phyloP scores from a whole-genome alignment of 495 filamentous ascomycete species.

The Letharia columbiana region DNA sequence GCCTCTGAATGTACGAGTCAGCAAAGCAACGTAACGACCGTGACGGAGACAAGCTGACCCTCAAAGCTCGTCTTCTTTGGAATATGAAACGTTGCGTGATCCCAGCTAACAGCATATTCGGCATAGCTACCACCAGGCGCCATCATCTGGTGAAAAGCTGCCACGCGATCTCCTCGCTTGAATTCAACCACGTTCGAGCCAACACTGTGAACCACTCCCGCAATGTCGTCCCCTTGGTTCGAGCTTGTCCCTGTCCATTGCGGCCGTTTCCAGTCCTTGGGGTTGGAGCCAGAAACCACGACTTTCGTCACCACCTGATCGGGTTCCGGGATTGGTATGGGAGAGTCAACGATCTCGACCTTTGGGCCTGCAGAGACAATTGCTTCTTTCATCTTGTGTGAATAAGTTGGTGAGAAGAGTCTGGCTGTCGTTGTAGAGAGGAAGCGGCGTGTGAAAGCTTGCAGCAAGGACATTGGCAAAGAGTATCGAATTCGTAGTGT shows the following conservation, averaged over 20 bases:
- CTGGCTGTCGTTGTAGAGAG: background rate
- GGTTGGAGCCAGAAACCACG: constrained; percentile 60
- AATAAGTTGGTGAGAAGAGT: background rate
- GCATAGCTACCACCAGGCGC: constrained; percentile 53
- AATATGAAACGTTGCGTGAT: constrained; percentile 61
- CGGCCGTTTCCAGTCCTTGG: constrained; percentile 65
- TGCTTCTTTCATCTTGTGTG: constrained; percentile 55
- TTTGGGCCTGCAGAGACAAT: constrained; percentile 43
- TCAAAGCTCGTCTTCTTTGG: constrained; percentile 58
- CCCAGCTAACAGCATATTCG: constrained; percentile 60
- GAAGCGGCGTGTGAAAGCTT: constrained; percentile 1
- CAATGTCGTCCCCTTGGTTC: constrained; percentile 67
- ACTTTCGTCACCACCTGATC: constrained; percentile 65
- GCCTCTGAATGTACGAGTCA: constrained; percentile 41
- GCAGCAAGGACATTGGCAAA: constrained; percentile 1
- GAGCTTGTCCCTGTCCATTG: constrained; percentile 23
- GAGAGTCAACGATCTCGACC: constrained; percentile 54
- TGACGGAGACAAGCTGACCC: constrained; percentile 32
- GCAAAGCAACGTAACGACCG: background rate
- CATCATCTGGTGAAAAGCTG: constrained; percentile 57
- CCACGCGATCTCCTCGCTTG: constrained; percentile 59
- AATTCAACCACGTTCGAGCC: constrained; percentile 55
- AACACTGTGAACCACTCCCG: constrained; percentile 55
- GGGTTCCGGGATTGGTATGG: constrained; percentile 51
- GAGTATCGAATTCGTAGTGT: background rate